phyloP scores from a whole-genome alignment of 1,139 yeast species.

The Pneumocystis oryctolagi region DNA sequence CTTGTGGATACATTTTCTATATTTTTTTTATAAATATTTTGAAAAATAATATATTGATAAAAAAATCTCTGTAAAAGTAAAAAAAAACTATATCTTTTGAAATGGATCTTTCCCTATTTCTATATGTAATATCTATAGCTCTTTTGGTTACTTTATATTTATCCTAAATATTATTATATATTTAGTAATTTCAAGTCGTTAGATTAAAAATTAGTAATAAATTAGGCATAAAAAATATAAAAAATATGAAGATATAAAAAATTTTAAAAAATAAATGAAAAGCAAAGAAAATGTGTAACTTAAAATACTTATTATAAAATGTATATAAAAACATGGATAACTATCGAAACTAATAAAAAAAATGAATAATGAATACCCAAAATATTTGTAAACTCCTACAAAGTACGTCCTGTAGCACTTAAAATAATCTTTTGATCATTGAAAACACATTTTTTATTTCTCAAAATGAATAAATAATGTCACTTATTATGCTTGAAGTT shows the following conservation, averaged over 20 bases:
- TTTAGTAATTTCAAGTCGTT: background rate
- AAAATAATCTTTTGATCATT: background rate
- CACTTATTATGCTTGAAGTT: background rate
- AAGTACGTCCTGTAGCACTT: background rate
- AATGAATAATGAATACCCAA: background rate
- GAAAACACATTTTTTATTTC: background rate
- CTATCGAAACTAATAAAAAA: background rate
- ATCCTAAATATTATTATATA: too few relatives aligned
- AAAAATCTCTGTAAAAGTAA: background rate
- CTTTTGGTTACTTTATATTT: background rate
- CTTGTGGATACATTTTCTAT: background rate
- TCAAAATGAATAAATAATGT: background rate
- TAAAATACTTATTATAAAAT: background rate
- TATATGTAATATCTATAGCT: background rate
- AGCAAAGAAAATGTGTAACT: background rate
- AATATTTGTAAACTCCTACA: background rate
- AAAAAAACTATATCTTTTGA: background rate
- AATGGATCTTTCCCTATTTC: background rate
- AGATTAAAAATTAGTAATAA: too few relatives aligned
- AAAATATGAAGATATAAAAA: background rate
- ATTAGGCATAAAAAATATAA: background rate
- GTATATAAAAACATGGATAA: background rate
- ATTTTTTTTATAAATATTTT: background rate
- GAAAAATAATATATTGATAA: background rate
- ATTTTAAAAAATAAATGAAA: background rate